Percentiles rank a stretch among this genome's conserved stretches.
Conservation (phyloP, 192 early-diverging fungal species). For the Endogone sp. region DNA sequence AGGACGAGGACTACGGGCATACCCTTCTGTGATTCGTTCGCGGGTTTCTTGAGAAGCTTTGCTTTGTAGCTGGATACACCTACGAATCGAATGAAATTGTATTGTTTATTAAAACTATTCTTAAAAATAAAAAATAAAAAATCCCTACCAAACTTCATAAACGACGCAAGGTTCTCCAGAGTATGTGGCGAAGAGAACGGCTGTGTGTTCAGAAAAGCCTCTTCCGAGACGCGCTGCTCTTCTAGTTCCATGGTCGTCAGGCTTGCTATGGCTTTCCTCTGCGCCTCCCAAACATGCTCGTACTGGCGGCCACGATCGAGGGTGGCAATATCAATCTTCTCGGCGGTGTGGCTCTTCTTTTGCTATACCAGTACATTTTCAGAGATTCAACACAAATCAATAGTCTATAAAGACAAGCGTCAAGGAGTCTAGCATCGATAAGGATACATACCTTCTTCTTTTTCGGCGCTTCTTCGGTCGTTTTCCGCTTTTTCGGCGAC, state of each 20-base stretch:
- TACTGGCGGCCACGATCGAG: constrained; percentile 21
- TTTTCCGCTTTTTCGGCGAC: constrained; percentile 8
- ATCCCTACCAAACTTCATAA: constrained; percentile 43
- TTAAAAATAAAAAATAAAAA: too few species aligned
- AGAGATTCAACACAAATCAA: neutral
- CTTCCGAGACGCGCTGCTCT: constrained; percentile 25
- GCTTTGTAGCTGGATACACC: constrained; percentile 36
- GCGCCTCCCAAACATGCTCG: constrained; percentile 34
- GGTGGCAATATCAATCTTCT: constrained; percentile 25
- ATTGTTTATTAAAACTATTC: too few species aligned
- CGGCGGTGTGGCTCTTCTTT: constrained; percentile 26
- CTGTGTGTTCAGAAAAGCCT: constrained; percentile 33
- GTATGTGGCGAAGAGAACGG: constrained; percentile 43
- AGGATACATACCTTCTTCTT: constrained; percentile 27
- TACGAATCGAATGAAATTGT: constrained; percentile 21
- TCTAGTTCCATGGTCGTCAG: constrained; percentile 36
- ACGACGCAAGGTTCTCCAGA: constrained; percentile 39
- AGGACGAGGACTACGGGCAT: constrained; percentile 53
- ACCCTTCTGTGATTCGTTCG: constrained; percentile 28
- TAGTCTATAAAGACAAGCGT: too few species aligned
- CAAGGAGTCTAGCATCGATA: too few species aligned
- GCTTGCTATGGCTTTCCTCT: constrained; percentile 33
- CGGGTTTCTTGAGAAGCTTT: constrained; percentile 32
- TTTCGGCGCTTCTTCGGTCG: constrained; percentile 40
- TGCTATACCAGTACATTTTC: constrained; percentile 18